Evolutionary conservation across 768 basidiomycete genomes (phyloP).

Genomic region (Lactarius hatsudake): DNA sequence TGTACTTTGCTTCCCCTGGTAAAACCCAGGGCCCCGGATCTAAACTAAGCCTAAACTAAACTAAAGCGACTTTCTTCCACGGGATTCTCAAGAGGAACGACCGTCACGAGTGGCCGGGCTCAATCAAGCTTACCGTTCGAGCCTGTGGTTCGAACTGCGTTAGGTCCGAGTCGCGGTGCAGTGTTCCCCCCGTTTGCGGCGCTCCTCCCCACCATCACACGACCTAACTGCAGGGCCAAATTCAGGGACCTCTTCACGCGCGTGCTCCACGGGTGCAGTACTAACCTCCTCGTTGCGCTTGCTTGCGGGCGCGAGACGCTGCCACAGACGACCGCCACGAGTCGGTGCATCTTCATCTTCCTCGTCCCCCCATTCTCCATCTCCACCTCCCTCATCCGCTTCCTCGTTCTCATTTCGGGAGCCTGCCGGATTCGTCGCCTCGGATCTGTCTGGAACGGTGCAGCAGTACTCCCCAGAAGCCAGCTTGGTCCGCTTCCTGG

Average conservation of each 20-base stretch:
- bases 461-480: not conserved
- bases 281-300: not conserved
- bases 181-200: not conserved
- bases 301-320: not conserved
- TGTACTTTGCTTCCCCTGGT: not conserved
- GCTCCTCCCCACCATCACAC: not conserved
- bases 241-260: not conserved
- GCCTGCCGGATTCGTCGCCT: not conserved
- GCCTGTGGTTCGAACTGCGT: not conserved
- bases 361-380: not conserved
- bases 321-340: not conserved
- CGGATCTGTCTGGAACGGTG: not conserved
- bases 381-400: not conserved
- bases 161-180: not conserved
- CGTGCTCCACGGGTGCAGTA: not conserved
- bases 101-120: not conserved
- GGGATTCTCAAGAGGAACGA: slow-evolving; percentile 1
- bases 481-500: not conserved
- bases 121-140: not conserved
- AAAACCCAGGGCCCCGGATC: not conserved
- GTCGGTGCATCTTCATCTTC: no score
- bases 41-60: not conserved
- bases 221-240: not conserved
- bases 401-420: not conserved
- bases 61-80: not conserved